Percentiles rank a stretch among this genome's conserved stretches.
Evolutionary conservation across 495 filamentous ascomycete species (phyloP).

Genomic region (Aspergillus haitiensis): DNA sequence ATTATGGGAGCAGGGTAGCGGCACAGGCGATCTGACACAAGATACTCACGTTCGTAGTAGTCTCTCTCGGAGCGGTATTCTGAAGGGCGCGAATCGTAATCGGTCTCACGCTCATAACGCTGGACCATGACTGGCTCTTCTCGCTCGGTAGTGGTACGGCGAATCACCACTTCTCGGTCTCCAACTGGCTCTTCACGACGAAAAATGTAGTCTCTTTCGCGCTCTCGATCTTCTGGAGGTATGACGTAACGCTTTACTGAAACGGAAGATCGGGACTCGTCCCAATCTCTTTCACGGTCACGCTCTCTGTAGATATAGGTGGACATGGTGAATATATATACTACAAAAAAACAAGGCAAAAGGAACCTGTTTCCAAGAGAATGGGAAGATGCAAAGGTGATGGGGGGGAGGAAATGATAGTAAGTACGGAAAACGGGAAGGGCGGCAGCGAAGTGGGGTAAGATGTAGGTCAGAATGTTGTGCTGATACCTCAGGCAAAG

Average conservation of each 20-base stretch:
- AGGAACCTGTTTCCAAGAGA: no score
- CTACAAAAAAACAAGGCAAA: constrained; percentile 4
- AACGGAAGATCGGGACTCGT: constrained; percentile 41
- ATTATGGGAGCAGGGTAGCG: constrained; percentile 65
- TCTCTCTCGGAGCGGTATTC: constrained; percentile 54
- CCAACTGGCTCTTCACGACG: constrained; percentile 42
- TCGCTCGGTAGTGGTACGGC: constrained; percentile 45
- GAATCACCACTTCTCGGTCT: constrained; percentile 52
- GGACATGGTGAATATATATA: constrained; percentile 39
- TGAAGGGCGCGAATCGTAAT: constrained; percentile 41
- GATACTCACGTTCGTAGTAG: constrained; percentile 55
- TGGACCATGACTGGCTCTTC: constrained; percentile 41
- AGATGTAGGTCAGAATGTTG: background rate
- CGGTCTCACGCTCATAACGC: constrained; percentile 48
- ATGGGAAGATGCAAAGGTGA: background rate
- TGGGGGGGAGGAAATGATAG: background rate
- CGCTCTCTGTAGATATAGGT: constrained; percentile 47
- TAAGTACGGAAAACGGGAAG: no score
- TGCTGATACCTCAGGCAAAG: no score
- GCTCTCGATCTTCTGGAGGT: constrained; percentile 44
- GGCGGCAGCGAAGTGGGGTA: background rate
- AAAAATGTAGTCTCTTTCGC: constrained; percentile 41
- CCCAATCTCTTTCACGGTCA: constrained; percentile 48
- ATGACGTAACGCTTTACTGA: constrained; percentile 55
- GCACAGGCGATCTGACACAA: constrained; percentile 50